Evolutionary conservation across 2,329 filamentous ascomycete species (phyloP).

Genomic region (Fusarium sp.): DNA sequence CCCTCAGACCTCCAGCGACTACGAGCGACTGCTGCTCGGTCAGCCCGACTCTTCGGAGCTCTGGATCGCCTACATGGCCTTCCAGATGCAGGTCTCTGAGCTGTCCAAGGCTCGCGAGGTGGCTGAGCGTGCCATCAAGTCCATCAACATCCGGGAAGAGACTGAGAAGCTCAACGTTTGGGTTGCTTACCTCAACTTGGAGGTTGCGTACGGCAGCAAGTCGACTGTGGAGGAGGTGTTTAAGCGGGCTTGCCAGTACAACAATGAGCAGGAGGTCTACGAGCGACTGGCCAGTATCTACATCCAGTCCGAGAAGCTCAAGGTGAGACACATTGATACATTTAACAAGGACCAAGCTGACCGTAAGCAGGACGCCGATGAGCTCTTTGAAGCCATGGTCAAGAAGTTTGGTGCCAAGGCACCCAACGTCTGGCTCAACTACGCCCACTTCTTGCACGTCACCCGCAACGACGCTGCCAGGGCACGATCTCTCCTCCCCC

Average conservation of each 20-base stretch:
- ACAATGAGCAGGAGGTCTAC: slow-evolving; percentile 90
- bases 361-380: slow-evolving; percentile 81
- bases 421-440: slow-evolving; percentile 90
- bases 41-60: slow-evolving; percentile 93
- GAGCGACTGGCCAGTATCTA: slow-evolving; percentile 93
- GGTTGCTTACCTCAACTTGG: slow-evolving; percentile 93
- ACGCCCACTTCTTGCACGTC: slow-evolving; percentile 91
- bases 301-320: slow-evolving; percentile 87
- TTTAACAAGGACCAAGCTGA: slow-evolving; percentile 41
- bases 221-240: slow-evolving; percentile 88
- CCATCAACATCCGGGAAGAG: slow-evolving; percentile 91
- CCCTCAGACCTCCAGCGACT: slow-evolving; percentile 90
- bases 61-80: slow-evolving; percentile 99
- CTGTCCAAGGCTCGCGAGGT: slow-evolving; percentile 88
- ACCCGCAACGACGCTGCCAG: slow-evolving; percentile 77
- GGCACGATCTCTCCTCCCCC: slow-evolving; percentile 81
- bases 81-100: slow-evolving; percentile 93
- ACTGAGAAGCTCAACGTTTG: slow-evolving; percentile 95
- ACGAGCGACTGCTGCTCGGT: slow-evolving; percentile 90
- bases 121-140: slow-evolving; percentile 89
- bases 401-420: slow-evolving; percentile 90
- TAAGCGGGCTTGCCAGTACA: slow-evolving; percentile 92
- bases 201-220: slow-evolving; percentile 88
- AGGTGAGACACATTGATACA: slow-evolving; percentile 66
- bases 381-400: slow-evolving; percentile 84